Evolutionary conservation across 202 grass and related monocot genomes (phyloP), one percentile per base, ranked within the genome.

Genomic region (Tripidium arundinaceum): DNA sequence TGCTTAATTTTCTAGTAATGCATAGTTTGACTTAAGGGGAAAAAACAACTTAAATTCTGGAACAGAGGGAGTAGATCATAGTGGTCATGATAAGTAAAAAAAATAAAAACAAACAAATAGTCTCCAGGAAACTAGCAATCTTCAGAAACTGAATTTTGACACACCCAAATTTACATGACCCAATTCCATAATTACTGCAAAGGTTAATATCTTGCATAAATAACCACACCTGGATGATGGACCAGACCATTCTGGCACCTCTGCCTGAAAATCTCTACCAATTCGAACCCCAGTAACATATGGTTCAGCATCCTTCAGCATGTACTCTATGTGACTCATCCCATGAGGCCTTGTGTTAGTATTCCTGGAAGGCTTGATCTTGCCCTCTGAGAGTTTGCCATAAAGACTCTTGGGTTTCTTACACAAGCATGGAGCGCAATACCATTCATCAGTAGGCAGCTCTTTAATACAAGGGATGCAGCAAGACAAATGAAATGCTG

Each of bases 401-500:
- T 80, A 87, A 27, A 70, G 72, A 80, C 65, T 68, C 77, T 77
- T 90, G 34, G 87, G 83, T 77, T 91, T 91, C 79, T 82, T 90
- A 57, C 83, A 81, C 7, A 52, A 93, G 66, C 95, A 98, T 57
- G 84, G 47, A 14, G 66, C 52, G 64, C 95, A 98, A 78, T 91
- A 89, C 95, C 95, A 98, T 42, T 89, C 87, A 45, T 75, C 83
- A 74, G 29, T 52, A 82, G 88, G 88, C 74, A 84, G 33, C 40
- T 79, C 68, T 55, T 87, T 70, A 54, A 85, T 65, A 83, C 15
- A 12, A 88, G 89, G 79, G 58, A 41, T 86, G 78, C 89, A 94
- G 82, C 94, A 94, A 60, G 88, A 86, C 60, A 83, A 80, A 90
- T 98, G 95, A 81, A 90, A 98, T 87, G 95, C 86, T 82, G 73